Evolutionary conservation across 805 yeast genomes (phyloP), one percentile per base, ranked within the genome.

Genomic region (Candida methanosorbosa): DNA sequence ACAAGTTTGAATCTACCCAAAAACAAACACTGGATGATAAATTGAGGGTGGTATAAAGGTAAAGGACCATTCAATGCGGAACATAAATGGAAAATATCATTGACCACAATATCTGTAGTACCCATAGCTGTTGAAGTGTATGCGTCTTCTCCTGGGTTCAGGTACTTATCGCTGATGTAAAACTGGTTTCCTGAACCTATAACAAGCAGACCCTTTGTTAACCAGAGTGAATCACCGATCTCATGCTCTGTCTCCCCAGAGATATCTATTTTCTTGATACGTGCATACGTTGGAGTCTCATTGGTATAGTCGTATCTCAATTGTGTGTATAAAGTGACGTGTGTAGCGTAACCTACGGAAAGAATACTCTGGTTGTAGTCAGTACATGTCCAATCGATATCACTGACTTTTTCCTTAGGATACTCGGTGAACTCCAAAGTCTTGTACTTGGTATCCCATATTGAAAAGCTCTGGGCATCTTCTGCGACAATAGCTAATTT

Each of bases 171-270:
- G 38, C 83, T 83, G 24, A 88, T 68, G 46, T 83, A 87, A 31
- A 88, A 68, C 52, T 88, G 97, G 55, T 88, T 88, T 0, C 97
- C 97, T 13, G 90, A 68, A 3, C 92, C 96, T 37, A 85, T 75
- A 1, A 83, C 88, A 35, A 88, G 66, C 14, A 77, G 70, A 2
- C 94, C 95, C 47, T 79, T 76, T 32, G 71, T 67, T 42, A 90
- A 62, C 97, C 97, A 90, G 12, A 81, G 66, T 13, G 94, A 81
- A 52, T 88, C 97, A 7, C 95, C 96, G 39, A 88, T 86, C 13
- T 65, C 66, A 51, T 87, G 95, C 0, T 83, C 63, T 0, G 96
- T 87, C 48, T 71, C 82, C 23, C 68, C 68, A 1, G 75, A 64
- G 3, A 88, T 74, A 46, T 81, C 87, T 28, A 86, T 71, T 39